Percentiles rank a stretch among this genome's conserved stretches.
Evolutionary conservation across 441 rosid genomes (phyloP).

Genomic region (Erysimum pusillum): DNA sequence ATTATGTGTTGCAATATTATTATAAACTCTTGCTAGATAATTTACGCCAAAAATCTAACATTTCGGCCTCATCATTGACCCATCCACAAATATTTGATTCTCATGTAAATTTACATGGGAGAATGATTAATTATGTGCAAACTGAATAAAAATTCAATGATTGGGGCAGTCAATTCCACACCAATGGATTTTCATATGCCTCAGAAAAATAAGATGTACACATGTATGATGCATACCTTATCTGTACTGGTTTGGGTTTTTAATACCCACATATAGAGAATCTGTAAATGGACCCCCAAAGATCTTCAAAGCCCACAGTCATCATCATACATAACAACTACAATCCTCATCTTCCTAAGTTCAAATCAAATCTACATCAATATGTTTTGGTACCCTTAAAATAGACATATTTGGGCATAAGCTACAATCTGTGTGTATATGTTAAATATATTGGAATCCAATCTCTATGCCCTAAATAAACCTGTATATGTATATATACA

Average conservation of each 20-base stretch:
- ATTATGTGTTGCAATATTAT: slow-evolving; percentile 43
- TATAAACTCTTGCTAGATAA: slow-evolving; percentile 31
- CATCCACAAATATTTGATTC: slow-evolving; percentile 43
- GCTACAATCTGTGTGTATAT: slow-evolving; percentile 19
- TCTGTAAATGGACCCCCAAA: slow-evolving; percentile 41
- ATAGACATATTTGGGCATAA: slow-evolving; percentile 21
- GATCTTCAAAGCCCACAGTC: slow-evolving; percentile 44
- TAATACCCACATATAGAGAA: slow-evolving; percentile 38
- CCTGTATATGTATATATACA: not conserved
- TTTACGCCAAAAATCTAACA: slow-evolving; percentile 40
- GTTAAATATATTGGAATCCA: slow-evolving; percentile 11
- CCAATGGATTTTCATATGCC: slow-evolving; percentile 22
- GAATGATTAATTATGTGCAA: slow-evolving; percentile 40
- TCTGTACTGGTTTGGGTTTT: slow-evolving; percentile 28
- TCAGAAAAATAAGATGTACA: not conserved
- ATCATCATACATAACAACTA: slow-evolving; percentile 32
- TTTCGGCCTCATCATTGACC: slow-evolving; percentile 46
- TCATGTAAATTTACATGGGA: slow-evolving; percentile 34
- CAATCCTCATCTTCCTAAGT: slow-evolving; percentile 23
- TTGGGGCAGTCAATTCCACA: slow-evolving; percentile 34
- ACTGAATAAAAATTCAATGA: slow-evolving; percentile 22
- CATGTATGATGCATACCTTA: slow-evolving; percentile 35
- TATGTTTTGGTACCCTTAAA: slow-evolving; percentile 35
- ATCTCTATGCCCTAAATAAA: not conserved
- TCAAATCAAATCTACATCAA: slow-evolving; percentile 30